Evolutionary conservation across 148 eudicot genomes (phyloP).

Genomic region (Rhododendron henanense): DNA sequence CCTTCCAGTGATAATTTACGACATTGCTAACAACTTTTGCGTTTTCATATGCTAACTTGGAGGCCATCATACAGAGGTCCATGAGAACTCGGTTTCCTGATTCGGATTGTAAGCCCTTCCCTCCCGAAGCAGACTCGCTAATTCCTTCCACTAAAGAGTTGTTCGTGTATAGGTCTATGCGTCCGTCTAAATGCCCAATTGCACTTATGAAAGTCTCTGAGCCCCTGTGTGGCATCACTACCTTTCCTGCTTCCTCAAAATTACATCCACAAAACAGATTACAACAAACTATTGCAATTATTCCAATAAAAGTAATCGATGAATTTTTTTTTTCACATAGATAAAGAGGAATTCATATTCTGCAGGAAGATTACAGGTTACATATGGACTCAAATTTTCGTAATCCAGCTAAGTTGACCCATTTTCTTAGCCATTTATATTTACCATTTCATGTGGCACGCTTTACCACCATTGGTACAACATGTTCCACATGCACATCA

Average conservation of each 20-base stretch:
- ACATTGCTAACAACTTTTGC: constrained; percentile 43
- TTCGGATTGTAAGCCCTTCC: constrained; percentile 12
- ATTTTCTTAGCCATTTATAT: neutral
- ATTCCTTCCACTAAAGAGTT: constrained; percentile 17
- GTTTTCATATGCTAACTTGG: constrained; percentile 59
- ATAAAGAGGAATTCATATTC: neutral
- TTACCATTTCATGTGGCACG: neutral
- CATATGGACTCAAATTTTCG: neutral
- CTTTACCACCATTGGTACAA: neutral
- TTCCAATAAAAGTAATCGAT: neutral
- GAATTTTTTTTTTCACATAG: neutral
- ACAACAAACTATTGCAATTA: neutral
- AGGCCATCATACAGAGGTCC: constrained; percentile 62
- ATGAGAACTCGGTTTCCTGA: constrained; percentile 38
- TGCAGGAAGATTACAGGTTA: neutral
- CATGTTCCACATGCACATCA: neutral
- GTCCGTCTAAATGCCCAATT: constrained; percentile 72
- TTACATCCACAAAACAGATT: neutral
- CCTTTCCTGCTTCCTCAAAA: constrained; percentile 44
- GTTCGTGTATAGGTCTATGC: constrained; percentile 44
- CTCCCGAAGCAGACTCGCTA: constrained; percentile 12
- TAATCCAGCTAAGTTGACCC: neutral
- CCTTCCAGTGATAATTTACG: constrained; percentile 53
- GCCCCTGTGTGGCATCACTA: constrained; percentile 58
- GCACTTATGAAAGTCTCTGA: constrained; percentile 66